phyloP scores from a whole-genome alignment of 1,284 basidiomycete genomes.

The Ganoderma multipileum region DNA sequence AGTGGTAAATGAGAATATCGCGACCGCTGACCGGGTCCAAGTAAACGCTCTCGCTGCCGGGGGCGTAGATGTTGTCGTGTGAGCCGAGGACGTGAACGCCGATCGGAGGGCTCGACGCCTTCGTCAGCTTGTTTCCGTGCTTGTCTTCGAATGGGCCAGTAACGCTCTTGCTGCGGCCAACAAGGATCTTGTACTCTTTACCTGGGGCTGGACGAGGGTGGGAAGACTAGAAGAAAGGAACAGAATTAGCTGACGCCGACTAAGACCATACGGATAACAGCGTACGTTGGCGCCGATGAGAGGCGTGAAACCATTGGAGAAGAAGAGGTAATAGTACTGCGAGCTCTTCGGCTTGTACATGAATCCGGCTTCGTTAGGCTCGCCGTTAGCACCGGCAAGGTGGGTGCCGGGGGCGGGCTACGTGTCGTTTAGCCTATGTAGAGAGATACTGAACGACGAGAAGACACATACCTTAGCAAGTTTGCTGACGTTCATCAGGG shows the following conservation, averaged over 20 bases:
- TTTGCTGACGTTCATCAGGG: neutral
- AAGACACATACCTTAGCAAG: neutral
- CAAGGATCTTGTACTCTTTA: constrained; percentile 36
- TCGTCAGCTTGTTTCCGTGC: constrained; percentile 31
- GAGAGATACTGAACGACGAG: neutral
- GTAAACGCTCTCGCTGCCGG: constrained; percentile 34
- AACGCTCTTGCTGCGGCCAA: constrained; percentile 37
- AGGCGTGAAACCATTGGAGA: constrained; percentile 11
- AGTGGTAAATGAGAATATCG: constrained; percentile 27
- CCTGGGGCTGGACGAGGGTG: constrained; percentile 35
- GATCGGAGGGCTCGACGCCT: constrained; percentile 22
- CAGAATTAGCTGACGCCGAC: neutral
- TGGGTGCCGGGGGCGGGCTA: constrained; percentile 9
- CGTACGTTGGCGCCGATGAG: constrained; percentile 4
- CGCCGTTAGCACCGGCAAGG: constrained; percentile 5
- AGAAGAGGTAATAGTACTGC: constrained; percentile 12
- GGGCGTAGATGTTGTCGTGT: constrained; percentile 44
- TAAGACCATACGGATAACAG: neutral
- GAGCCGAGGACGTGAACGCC: constrained; percentile 41
- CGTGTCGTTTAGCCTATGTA: constrained; percentile 4
- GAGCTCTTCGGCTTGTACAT: constrained; percentile 11
- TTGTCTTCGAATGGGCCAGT: constrained; percentile 40
- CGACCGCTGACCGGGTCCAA: constrained; percentile 19
- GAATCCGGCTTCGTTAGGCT: constrained; percentile 12
- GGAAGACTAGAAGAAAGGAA: constrained; percentile 1